Evolutionary conservation across 2,329 filamentous ascomycete species (phyloP), one percentile per base, ranked within the genome.

Genomic region (Exophiala calicioides): DNA sequence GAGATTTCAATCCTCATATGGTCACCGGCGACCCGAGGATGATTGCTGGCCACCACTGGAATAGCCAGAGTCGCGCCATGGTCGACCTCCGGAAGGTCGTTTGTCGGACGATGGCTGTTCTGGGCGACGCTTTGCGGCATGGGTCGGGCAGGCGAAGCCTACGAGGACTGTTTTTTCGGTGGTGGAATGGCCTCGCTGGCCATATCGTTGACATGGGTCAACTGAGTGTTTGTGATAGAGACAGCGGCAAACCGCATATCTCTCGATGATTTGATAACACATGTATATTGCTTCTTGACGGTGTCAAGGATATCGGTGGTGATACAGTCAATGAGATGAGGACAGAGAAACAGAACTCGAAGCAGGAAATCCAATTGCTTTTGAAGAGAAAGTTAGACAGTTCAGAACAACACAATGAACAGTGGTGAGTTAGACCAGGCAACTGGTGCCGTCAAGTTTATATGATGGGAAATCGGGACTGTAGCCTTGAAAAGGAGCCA

Each of bases 181-280:
- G 47, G 90, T 73, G 34, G 61, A 60, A 62, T 95, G 90, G 35
- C 85, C 85, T 38, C 81, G 79, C 50, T 85, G 82, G 51, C 85
- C 86, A 64, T 89, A 88, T 26, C 81, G 76, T 37, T 82, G 75
- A 65, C 90, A 95, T 51, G 86, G 85, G 63, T 95, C 90, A 60
- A 95, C 78, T 36, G 87, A 83, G 66, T 95, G 90, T 62, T 85
- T 79, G 74, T 91, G 88, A 75, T 95, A 94, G 59, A 91, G 77
- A 70, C 90, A 95, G 55, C 83, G 80, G 77, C 90, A 95, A 45
- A 85, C 87, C 44, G 89, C 84, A 74, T 90, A 95, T 49, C 88
- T 78, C 68, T 95, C 90, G 60, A 91, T 75, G 53, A 95, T 71
- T 71, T 90, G 87, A 63, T 88, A 90, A 64, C 90, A 95, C 90